Base-by-base conservation (phyloP, 2,329 filamentous ascomycete species). In the Colletotrichum sp. region DNA sequence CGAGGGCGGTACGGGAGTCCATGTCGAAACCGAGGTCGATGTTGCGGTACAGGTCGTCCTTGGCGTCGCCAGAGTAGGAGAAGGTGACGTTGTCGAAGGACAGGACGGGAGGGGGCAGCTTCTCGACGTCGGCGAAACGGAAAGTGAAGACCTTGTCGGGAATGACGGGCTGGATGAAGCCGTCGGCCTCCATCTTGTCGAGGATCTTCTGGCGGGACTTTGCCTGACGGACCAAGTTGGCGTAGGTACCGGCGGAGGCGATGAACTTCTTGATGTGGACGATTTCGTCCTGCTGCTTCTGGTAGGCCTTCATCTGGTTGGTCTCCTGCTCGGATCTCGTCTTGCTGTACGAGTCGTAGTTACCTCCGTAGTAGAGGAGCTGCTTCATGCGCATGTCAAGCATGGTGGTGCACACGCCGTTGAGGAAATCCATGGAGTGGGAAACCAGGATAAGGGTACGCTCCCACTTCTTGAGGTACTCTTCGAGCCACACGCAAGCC, bases 191-290 rank as follows among this genome's bases (percentile, higher is more conserved):
- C 97, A 99, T 99, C 93, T 99, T 99, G 91, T 99, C 97, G 78
- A 98, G 90, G 85, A 98, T 98, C 95, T 99, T 99, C 87, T 99
- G 97, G 77, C 97, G 93, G 57, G 97, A 98, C 90, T 99, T 99
- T 86, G 97, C 97, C 87, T 99, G 97, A 85, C 95, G 92, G 83
- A 99, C 97, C 89, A 99, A 90, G 89, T 99, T 99, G 91, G 97
- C 97, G 83, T 99, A 99, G 75, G 97, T 99, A 96, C 97, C 97
- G 72, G 97, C 97, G 76, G 96, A 98, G 82, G 97, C 97, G 84
- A 99, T 99, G 90, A 99, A 99, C 88, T 98, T 98, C 90, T 99
- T 98, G 90, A 99, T 99, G 90, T 99, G 97, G 79, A 92, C 91
- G 84, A 99, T 99, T 89, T 99, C 97, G 76, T 99, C 97, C 84